Percentiles rank a stretch among this genome's conserved stretches.
Evolutionary conservation across 75 land plant species (phyloP).

Genomic region (Ceratopteris richardii): DNA sequence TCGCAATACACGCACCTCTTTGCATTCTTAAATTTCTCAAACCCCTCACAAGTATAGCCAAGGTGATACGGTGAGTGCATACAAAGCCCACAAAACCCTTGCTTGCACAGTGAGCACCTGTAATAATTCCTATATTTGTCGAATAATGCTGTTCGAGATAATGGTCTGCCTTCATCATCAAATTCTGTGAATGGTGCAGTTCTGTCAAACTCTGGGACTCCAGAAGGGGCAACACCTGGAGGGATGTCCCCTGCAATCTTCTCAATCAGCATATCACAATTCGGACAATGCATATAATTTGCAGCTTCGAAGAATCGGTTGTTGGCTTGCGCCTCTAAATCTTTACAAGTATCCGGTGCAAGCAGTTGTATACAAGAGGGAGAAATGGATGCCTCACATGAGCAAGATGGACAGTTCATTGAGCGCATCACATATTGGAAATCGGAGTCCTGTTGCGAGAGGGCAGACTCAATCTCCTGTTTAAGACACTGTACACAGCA

Average conservation of each 20-base stretch:
- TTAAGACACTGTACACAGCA: constrained; percentile 14
- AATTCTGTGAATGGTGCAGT: constrained; percentile 30
- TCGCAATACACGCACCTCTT: constrained; percentile 21
- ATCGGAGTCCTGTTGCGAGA: neutral
- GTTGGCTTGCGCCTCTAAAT: constrained; percentile 25
- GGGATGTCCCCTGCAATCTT: constrained; percentile 22
- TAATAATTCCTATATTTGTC: constrained; percentile 24
- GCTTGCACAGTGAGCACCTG: constrained; percentile 19
- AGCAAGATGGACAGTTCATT: constrained; percentile 15
- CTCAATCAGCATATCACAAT: constrained; percentile 25
- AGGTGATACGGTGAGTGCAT: constrained; percentile 24
- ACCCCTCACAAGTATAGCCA: constrained; percentile 29
- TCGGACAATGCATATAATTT: constrained; percentile 22
- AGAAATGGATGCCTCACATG: constrained; percentile 11
- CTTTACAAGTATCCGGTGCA: constrained; percentile 20
- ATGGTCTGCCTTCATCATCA: constrained; percentile 18
- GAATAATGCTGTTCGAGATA: constrained; percentile 21
- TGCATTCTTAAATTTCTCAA: constrained; percentile 17
- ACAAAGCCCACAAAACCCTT: constrained; percentile 27
- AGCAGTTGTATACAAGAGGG: constrained; percentile 12
- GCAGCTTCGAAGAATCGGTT: constrained; percentile 9
- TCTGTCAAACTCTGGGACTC: constrained; percentile 34
- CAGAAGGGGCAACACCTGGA: constrained; percentile 26
- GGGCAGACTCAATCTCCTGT: constrained; percentile 6
- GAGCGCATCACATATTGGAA: neutral